Conservation (phyloP, 352 stramenopile genomes). For the Phytophthora meadii region DNA sequence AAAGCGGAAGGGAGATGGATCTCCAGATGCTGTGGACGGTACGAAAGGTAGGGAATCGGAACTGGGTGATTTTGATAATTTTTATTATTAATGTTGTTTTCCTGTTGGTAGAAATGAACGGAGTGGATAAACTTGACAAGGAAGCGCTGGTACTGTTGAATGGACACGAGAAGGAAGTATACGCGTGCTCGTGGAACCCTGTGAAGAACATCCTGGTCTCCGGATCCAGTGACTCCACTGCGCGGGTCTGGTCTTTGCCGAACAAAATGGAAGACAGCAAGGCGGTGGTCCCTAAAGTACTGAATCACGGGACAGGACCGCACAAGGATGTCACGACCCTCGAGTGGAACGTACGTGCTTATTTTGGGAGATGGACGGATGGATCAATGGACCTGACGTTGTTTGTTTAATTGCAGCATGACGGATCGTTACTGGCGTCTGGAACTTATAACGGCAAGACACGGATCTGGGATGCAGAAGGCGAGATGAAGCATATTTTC, state of each 20-base stretch:
- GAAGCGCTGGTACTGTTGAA: slow-evolving; percentile 69
- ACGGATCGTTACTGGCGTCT: slow-evolving; percentile 93
- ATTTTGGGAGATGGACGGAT: slow-evolving; percentile 7
- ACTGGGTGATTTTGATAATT: background rate
- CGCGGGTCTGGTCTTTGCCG: slow-evolving; percentile 94
- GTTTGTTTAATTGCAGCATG: slow-evolving; percentile 50
- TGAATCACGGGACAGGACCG: slow-evolving; percentile 84
- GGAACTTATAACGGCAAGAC: slow-evolving; percentile 96
- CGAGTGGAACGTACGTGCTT: slow-evolving; percentile 93
- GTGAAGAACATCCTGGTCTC: slow-evolving; percentile 95
- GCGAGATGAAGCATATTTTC: slow-evolving; percentile 86
- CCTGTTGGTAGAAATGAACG: slow-evolving; percentile 61
- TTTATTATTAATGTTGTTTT: too few relatives aligned
- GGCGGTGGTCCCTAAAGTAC: slow-evolving; percentile 53
- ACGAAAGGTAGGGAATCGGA: slow-evolving; percentile 55
- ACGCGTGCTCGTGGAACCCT: slow-evolving; percentile 98
- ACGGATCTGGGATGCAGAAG: slow-evolving; percentile 75
- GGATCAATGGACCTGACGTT: slow-evolving; percentile 31
- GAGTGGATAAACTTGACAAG: slow-evolving; percentile 70
- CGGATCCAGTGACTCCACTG: slow-evolving; percentile 95
- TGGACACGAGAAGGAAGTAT: slow-evolving; percentile 93
- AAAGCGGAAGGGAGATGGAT: slow-evolving; percentile 81
- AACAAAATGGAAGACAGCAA: slow-evolving; percentile 61
- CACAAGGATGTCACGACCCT: slow-evolving; percentile 99
- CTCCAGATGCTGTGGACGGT: slow-evolving; percentile 67